Evolutionary conservation across 805 yeast species (phyloP), one percentile per base, ranked within the genome.

Genomic region (Henningerozyma blattae): DNA sequence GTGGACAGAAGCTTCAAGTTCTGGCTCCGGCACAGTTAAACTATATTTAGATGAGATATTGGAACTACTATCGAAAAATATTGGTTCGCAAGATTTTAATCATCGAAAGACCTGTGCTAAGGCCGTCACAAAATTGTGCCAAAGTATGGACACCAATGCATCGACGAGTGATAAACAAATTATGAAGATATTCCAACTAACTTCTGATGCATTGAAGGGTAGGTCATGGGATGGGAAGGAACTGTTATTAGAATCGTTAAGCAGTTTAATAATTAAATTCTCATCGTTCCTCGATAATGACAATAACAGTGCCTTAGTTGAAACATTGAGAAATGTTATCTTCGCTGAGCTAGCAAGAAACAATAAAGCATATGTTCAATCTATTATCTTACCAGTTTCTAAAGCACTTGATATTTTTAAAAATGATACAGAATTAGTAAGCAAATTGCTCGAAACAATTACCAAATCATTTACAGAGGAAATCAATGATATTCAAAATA

Each of bases 211-310:
- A 0, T 65, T 76, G 35, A 63, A 67, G 35, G 95, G 95, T 1
- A 72, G 93, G 39, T 70, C 89, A 8, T 89, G 95, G 91, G 66
- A 67, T 13, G 97, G 96, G 5, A 89, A 89, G 47, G 95, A 86
- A 44, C 55, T 65, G 19, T 68, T 91, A 1, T 60, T 85, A 15
- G 74, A 72, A 25, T 82, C 95, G 0, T 58, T 87, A 34, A 79
- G 82, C 0, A 56, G 72, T 2, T 62, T 81, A 22, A 49, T 77
- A 0, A 47, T 61, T 14, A 72, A 71, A 38, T 64, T 74, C 7
- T 56, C 62, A 31, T 45, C 43, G 0, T 60, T 50, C 29, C 43
- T 76, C 12, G 32, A 35, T 0, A 35, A 46, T n/a, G n/a, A n/a
- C n/a, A n/a, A n/a, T 1, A 48, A 59, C 22, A 37, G 43, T 1